Conservation (phyloP, 2,329 filamentous ascomycete genomes). For the Aurifilum marmelostoma region DNA sequence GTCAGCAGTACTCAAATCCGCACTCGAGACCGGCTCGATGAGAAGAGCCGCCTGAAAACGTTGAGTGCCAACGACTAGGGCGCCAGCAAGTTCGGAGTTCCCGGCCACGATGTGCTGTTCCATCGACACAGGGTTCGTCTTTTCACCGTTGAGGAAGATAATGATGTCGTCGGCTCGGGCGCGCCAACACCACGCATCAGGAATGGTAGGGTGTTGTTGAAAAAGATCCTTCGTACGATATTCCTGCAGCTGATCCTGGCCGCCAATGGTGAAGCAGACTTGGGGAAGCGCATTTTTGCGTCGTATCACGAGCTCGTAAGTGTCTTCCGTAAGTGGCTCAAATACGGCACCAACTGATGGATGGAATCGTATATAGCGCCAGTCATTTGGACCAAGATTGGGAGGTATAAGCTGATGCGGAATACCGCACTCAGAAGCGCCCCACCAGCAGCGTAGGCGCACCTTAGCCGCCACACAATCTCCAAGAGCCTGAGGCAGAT, state of each 20-base stretch:
- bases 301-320: slow-evolving; percentile 18
- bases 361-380: slow-evolving; percentile 26
- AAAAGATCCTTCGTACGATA: slow-evolving; percentile 51
- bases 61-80: background rate
- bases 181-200: slow-evolving; percentile 42
- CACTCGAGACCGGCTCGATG: slow-evolving; percentile 44
- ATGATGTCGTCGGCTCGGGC: slow-evolving; percentile 38
- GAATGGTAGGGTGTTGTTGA: slow-evolving; percentile 44
- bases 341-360: slow-evolving; percentile 10
- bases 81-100: slow-evolving; percentile 12
- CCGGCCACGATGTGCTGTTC: slow-evolving; percentile 32
- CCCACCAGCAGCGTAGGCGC: slow-evolving; percentile 21
- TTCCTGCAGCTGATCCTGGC: slow-evolving; percentile 8
- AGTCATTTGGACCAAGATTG: slow-evolving; percentile 10
- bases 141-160: slow-evolving; percentile 39
- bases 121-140: slow-evolving; percentile 37
- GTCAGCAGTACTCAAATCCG: slow-evolving; percentile 33
- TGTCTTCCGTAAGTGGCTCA: background rate
- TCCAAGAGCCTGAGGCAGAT: slow-evolving; percentile 17
- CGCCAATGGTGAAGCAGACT: slow-evolving; percentile 15
- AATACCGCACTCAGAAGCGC: slow-evolving; percentile 20
- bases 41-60: slow-evolving; percentile 18
- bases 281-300: slow-evolving; percentile 1
- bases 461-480: slow-evolving; percentile 13
- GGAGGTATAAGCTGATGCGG: slow-evolving; percentile 19